A percentile compares a stretch with the other conserved stretches of the same genome.
phyloP scores from a whole-genome alignment of 2,329 filamentous ascomycete species.

The Trichoderma lentiforme region DNA sequence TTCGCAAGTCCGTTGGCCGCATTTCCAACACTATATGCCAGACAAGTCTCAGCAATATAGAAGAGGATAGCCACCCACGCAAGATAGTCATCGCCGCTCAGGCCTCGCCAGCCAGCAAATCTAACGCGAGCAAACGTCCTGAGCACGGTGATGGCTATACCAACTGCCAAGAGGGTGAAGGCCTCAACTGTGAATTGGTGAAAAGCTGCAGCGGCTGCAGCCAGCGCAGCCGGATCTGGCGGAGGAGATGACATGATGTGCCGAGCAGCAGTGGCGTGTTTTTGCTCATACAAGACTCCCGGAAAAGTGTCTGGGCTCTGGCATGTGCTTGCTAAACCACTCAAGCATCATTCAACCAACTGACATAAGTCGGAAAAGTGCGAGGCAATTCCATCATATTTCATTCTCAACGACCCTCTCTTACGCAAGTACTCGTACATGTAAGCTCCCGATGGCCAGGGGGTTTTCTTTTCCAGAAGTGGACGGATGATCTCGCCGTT shows the following conservation, averaged over 20 bases:
- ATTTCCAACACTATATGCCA: constrained; percentile 50
- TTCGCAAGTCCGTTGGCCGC: constrained; percentile 52
- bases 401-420: constrained; percentile 1
- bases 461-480: neutral
- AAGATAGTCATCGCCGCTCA: constrained; percentile 58
- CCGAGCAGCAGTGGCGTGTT: neutral
- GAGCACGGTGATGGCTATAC: constrained; percentile 47
- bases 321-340: neutral
- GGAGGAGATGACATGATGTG: constrained; percentile 8
- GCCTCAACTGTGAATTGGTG: constrained; percentile 32
- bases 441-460: neutral
- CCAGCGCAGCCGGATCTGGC: constrained; percentile 22
- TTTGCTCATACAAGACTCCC: neutral
- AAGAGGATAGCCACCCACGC: constrained; percentile 54
- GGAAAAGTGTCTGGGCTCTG: neutral
- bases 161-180: constrained; percentile 47
- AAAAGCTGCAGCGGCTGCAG: constrained; percentile 25
- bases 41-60: constrained; percentile 48
- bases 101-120: constrained; percentile 46
- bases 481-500: neutral
- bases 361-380: neutral
- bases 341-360: neutral
- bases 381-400: neutral
- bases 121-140: constrained; percentile 49
- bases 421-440: neutral